phyloP scores from a whole-genome alignment of 2,329 filamentous ascomycete genomes.

The Fusarium devonianum region DNA sequence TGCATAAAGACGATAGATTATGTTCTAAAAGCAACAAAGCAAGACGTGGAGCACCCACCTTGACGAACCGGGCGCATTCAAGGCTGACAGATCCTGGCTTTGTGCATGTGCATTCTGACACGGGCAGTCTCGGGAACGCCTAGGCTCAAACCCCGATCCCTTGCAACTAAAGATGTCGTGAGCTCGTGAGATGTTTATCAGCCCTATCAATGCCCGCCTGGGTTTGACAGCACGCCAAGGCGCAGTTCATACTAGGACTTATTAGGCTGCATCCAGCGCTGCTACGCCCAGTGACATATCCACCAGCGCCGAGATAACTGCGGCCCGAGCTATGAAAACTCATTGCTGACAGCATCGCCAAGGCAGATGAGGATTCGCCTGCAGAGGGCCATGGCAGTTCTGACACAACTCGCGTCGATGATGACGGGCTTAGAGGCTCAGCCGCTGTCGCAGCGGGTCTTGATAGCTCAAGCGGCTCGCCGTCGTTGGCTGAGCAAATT shows the following conservation, averaged over 20 bases:
- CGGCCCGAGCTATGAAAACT: too few species aligned
- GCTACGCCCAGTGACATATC: too few species aligned
- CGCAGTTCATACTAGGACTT: conserved; percentile 13
- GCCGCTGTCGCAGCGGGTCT: not conserved
- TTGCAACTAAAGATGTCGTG: too few species aligned
- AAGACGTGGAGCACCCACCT: conserved; percentile 22
- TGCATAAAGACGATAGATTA: not conserved
- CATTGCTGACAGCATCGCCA: too few species aligned
- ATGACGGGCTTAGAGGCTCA: not conserved
- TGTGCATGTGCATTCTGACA: not conserved
- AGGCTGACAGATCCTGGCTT: not conserved
- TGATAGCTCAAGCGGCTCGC: not conserved
- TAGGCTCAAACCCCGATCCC: too few species aligned
- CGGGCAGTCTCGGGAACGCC: too few species aligned
- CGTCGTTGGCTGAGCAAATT: not conserved
- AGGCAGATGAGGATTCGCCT: too few species aligned
- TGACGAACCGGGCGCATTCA: not conserved
- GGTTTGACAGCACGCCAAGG: conserved; percentile 1
- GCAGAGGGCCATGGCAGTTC: too few species aligned
- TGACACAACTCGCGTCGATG: too few species aligned
- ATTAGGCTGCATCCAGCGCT: conserved; percentile 19
- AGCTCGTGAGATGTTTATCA: too few species aligned
- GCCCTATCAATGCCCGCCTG: too few species aligned
- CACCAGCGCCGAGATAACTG: too few species aligned
- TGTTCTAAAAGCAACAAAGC: conserved; percentile 8